Evolutionary conservation across 2,329 filamentous ascomycete genomes (phyloP).

Genomic region (Sclerotinia borealis): DNA sequence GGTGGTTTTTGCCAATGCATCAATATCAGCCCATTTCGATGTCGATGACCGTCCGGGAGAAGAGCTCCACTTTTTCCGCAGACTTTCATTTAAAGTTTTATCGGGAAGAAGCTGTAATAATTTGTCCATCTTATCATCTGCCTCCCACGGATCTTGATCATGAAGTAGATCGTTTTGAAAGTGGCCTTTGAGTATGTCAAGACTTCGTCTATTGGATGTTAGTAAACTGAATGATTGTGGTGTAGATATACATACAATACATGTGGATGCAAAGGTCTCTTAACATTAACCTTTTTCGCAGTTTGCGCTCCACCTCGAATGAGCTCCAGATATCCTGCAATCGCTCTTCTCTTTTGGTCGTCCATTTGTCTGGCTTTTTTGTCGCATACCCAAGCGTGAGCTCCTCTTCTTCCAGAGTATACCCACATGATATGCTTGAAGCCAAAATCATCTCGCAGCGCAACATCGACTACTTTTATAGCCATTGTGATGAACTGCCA

Average conservation of each 20-base stretch:
- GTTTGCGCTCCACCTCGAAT: slow-evolving; percentile 80
- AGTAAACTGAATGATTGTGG: not conserved
- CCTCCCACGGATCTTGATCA: slow-evolving; percentile 80
- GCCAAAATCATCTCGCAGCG: slow-evolving; percentile 88
- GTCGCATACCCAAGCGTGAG: slow-evolving; percentile 97
- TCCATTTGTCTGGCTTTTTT: slow-evolving; percentile 77
- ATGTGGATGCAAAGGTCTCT: slow-evolving; percentile 85
- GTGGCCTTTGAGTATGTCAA: slow-evolving; percentile 76
- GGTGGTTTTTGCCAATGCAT: slow-evolving; percentile 71
- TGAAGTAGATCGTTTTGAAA: slow-evolving; percentile 79
- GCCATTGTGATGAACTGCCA: slow-evolving; percentile 99
- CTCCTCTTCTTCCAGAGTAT: slow-evolving; percentile 92
- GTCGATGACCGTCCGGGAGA: slow-evolving; percentile 69
- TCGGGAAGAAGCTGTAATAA: slow-evolving; percentile 84
- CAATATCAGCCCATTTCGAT: slow-evolving; percentile 92
- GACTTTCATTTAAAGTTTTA: slow-evolving; percentile 64
- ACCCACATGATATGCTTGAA: slow-evolving; percentile 98
- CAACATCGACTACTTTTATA: slow-evolving; percentile 84
- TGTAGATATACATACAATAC: slow-evolving; percentile 49
- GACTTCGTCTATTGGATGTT: slow-evolving; percentile 56
- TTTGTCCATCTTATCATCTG: slow-evolving; percentile 63
- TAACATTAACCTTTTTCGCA: slow-evolving; percentile 79
- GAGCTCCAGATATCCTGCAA: slow-evolving; percentile 85
- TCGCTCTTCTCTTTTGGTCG: slow-evolving; percentile 75
- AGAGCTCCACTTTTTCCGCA: slow-evolving; percentile 87